phyloP scores from a whole-genome alignment of 2,329 filamentous ascomycete genomes.

The Colletotrichum melonis region DNA sequence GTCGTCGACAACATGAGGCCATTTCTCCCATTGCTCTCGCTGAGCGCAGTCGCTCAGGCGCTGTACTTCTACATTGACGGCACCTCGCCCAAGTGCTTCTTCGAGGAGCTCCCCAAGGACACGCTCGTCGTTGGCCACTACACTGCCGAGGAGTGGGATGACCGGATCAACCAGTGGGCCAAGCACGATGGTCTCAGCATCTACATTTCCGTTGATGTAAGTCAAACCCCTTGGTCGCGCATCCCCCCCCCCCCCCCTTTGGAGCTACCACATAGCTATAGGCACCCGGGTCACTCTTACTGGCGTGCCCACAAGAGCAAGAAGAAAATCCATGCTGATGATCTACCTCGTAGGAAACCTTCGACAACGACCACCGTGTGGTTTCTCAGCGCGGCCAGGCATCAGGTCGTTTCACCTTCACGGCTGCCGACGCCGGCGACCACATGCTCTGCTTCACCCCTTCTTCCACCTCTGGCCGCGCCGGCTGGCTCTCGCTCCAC shows the following conservation, averaged over 20 bases:
- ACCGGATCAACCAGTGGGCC: constrained; percentile 73
- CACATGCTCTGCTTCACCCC: constrained; percentile 96
- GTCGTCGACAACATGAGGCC: constrained; percentile 61
- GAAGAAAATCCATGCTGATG: constrained; percentile 24
- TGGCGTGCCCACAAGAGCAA: neutral
- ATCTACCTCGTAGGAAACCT: constrained; percentile 75
- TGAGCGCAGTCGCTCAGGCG: constrained; percentile 77
- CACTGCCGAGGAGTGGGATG: constrained; percentile 85
- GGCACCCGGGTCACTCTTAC: neutral
- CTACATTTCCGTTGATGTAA: constrained; percentile 88
- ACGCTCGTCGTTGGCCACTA: constrained; percentile 96
- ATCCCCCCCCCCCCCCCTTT: neutral
- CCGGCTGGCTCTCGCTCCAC: constrained; percentile 77
- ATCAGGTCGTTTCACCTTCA: constrained; percentile 93
- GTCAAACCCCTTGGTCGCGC: constrained; percentile 40
- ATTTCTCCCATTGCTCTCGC: constrained; percentile 73
- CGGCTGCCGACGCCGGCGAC: constrained; percentile 91
- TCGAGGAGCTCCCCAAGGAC: constrained; percentile 97
- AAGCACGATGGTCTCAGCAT: constrained; percentile 83
- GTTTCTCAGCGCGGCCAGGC: constrained; percentile 84
- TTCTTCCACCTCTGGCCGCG: constrained; percentile 75
- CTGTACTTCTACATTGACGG: constrained; percentile 97
- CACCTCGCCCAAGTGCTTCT: constrained; percentile 91
- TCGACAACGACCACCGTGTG: constrained; percentile 97
- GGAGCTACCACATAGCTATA: neutral